phyloP scores from a whole-genome alignment of 768 basidiomycete genomes.

The Dictyophora rubrovolvata region DNA sequence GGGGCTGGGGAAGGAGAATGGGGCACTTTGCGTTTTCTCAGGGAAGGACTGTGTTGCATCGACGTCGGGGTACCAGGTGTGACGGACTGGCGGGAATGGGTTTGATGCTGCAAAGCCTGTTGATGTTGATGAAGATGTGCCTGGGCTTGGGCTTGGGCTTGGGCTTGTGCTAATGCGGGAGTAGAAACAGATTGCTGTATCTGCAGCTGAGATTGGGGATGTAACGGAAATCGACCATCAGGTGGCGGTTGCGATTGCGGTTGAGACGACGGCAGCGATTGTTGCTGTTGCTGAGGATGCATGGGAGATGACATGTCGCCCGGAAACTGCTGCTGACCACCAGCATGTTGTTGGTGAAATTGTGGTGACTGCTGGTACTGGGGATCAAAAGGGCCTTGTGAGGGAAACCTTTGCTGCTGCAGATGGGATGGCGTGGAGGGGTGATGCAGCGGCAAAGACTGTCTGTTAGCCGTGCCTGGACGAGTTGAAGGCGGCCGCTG shows the following conservation, averaged over 20 bases:
- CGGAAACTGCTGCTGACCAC: slow-evolving; percentile 2
- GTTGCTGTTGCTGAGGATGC: neutral
- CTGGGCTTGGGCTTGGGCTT: slow-evolving; percentile 1
- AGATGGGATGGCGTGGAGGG: slow-evolving; percentile 18
- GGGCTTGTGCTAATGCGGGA: neutral
- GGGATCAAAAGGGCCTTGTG: slow-evolving; percentile 3
- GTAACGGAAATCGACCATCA: slow-evolving; percentile 10
- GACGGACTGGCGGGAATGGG: neutral
- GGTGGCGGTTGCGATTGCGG: neutral
- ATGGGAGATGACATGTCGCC: neutral
- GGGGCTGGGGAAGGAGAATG: neutral
- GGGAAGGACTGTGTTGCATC: neutral
- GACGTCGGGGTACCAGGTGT: neutral
- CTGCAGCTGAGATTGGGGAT: slow-evolving; percentile 5
- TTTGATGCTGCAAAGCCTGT: neutral
- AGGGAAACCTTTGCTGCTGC: slow-evolving; percentile 12
- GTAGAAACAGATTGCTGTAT: neutral
- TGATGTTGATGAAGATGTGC: neutral
- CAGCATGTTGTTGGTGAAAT: slow-evolving; percentile 12
- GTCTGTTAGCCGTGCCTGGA: neutral
- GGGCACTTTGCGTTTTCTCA: slow-evolving; percentile 6
- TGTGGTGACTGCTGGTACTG: slow-evolving; percentile 13
- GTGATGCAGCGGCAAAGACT: neutral
- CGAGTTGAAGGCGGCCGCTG: neutral
- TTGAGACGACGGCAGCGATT: neutral